Evolutionary conservation across 345 rosid genomes (phyloP).

Genomic region (Citrus reticulata): DNA sequence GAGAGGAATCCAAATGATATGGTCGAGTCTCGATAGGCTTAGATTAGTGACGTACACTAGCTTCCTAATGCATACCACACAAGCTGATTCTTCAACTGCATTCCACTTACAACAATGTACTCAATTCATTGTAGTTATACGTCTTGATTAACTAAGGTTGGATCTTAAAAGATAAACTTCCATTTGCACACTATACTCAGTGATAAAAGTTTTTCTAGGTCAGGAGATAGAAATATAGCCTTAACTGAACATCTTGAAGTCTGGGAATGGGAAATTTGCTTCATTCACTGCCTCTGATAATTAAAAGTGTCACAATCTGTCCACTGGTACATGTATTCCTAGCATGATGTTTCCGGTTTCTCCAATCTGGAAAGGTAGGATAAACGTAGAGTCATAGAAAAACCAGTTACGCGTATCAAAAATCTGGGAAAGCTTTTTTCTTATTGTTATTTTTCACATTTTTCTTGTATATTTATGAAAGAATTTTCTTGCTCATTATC

Average conservation of each 20-base stretch:
- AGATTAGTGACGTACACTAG: not conserved
- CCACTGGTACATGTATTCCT: not conserved
- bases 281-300: not conserved
- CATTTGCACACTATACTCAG: not conserved
- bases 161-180: not conserved
- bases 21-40: not conserved
- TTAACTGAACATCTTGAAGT: not conserved
- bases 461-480: not conserved
- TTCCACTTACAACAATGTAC: not conserved
- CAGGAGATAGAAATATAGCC: not conserved
- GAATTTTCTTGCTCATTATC: not conserved
- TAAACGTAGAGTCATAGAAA: not conserved
- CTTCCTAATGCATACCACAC: not conserved
- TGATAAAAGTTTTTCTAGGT: not conserved
- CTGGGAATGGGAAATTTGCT: not conserved
- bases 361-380: not conserved
- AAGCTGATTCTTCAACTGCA: not conserved
- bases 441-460: not conserved
- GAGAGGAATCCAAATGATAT: not conserved
- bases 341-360: not conserved
- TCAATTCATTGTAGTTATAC: not conserved
- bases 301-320: not conserved
- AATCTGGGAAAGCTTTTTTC: not conserved
- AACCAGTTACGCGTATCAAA: not conserved
- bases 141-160: not conserved